Evolutionary conservation across 2,329 filamentous ascomycete genomes (phyloP).

Genomic region (Talaromyces sp.): DNA sequence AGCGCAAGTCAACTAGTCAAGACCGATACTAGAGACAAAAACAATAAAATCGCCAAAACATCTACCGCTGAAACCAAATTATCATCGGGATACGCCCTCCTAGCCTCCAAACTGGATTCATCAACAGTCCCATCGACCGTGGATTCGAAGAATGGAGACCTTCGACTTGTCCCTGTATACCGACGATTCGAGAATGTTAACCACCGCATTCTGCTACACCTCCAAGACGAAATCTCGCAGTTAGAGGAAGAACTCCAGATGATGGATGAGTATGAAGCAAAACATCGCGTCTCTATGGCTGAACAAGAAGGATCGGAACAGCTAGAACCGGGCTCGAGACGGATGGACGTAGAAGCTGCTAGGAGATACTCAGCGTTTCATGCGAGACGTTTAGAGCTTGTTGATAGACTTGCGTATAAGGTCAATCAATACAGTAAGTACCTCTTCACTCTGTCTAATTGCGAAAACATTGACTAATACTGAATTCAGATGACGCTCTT

Average conservation of each 20-base stretch:
- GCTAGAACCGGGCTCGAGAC: constrained; percentile 37
- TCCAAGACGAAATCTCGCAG: constrained; percentile 81
- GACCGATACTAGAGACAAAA: not conserved
- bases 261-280: constrained; percentile 60
- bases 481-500: constrained; percentile 38
- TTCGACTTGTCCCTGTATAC: constrained; percentile 62
- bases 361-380: constrained; percentile 54
- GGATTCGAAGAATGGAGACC: constrained; percentile 21
- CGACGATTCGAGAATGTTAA: constrained; percentile 78
- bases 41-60: constrained; percentile 4
- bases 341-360: constrained; percentile 44
- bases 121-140: constrained; percentile 20
- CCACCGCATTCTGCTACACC: constrained; percentile 74
- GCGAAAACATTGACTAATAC: constrained; percentile 9
- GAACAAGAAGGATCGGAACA: constrained; percentile 32
- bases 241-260: constrained; percentile 73
- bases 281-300: constrained; percentile 32
- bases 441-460: not conserved
- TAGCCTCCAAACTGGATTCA: constrained; percentile 33
- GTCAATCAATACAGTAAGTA: constrained; percentile 60
- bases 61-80: not conserved
- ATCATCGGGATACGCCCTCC: constrained; percentile 36
- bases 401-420: constrained; percentile 56
- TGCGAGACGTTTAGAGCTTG: constrained; percentile 51
- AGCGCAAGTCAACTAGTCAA: constrained; percentile 8